Evolutionary conservation across 75 land plant species (phyloP).

Genomic region (Pinus taeda): DNA sequence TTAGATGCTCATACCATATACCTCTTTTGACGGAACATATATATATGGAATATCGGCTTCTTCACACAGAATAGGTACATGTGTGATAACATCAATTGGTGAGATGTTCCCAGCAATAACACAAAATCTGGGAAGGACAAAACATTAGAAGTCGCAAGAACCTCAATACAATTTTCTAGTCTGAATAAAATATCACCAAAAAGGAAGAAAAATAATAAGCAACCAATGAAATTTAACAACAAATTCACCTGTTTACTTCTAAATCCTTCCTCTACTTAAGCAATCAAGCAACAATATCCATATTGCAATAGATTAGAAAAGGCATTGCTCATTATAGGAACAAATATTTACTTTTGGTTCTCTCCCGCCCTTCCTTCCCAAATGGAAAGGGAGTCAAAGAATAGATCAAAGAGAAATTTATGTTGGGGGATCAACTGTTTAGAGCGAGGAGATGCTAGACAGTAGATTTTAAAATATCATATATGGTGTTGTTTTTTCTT

Average conservation of each 20-base stretch:
- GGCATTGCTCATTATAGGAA: too few relatives aligned
- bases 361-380: too few relatives aligned
- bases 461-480: too few relatives aligned
- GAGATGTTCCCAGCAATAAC: constrained; percentile 96
- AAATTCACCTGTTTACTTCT: neutral
- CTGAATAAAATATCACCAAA: too few relatives aligned
- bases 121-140: constrained; percentile 64
- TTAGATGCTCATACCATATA: constrained; percentile 11
- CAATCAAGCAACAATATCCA: neutral
- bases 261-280: neutral
- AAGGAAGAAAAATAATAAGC: too few relatives aligned
- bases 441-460: too few relatives aligned
- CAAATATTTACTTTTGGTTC: too few relatives aligned
- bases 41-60: constrained; percentile 88
- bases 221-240: neutral
- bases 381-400: too few relatives aligned
- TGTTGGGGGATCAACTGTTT: too few relatives aligned
- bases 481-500: too few relatives aligned
- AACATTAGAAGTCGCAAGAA: neutral
- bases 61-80: constrained; percentile 94
- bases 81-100: constrained; percentile 96
- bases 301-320: neutral
- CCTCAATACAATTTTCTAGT: neutral
- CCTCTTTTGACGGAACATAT: constrained; percentile 97
- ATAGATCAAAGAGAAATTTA: too few relatives aligned